Conservation (phyloP, 108 stramenopile genomes). For the Chaetoceros muelleri region DNA sequence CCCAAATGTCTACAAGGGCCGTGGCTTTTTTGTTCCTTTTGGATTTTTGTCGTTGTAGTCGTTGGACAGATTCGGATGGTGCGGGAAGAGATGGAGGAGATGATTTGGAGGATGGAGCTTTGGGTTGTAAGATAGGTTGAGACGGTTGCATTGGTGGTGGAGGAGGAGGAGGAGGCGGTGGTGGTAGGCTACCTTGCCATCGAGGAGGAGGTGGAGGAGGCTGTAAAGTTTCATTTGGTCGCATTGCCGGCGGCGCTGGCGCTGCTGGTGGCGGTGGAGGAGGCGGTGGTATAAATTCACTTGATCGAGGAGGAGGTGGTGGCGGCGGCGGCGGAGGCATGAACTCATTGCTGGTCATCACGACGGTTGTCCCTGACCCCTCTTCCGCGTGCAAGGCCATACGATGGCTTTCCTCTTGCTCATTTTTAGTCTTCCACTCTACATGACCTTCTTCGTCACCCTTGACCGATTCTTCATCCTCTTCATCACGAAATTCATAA, state of each 20-base stretch:
- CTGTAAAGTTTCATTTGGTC: neutral
- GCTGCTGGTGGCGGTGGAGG: conserved; percentile 4
- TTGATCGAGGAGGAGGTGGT: neutral
- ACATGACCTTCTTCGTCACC: neutral
- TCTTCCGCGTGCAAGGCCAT: neutral
- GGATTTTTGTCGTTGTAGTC: conserved; percentile 19
- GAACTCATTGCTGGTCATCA: neutral
- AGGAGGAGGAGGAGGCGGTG: conserved; percentile 12
- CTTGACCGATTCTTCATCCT: conserved; percentile 10
- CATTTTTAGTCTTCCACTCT: neutral
- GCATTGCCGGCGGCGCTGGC: neutral
- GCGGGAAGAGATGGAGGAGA: conserved; percentile 27
- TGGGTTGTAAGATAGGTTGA: neutral
- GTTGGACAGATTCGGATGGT: conserved; percentile 52
- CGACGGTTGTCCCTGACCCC: neutral
- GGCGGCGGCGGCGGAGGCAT: neutral
- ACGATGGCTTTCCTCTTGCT: neutral
- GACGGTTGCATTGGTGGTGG: neutral
- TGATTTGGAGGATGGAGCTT: neutral
- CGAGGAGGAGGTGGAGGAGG: conserved; percentile 7
- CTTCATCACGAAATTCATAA: conserved; percentile 5
- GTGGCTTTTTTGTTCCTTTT: conserved; percentile 8
- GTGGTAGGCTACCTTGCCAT: conserved; percentile 4
- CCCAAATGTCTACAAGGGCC: conserved; percentile 71
- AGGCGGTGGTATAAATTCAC: too few species aligned